Evolutionary conservation across 164 flowering plant genomes (phyloP).

Genomic region (Vitis riparia): DNA sequence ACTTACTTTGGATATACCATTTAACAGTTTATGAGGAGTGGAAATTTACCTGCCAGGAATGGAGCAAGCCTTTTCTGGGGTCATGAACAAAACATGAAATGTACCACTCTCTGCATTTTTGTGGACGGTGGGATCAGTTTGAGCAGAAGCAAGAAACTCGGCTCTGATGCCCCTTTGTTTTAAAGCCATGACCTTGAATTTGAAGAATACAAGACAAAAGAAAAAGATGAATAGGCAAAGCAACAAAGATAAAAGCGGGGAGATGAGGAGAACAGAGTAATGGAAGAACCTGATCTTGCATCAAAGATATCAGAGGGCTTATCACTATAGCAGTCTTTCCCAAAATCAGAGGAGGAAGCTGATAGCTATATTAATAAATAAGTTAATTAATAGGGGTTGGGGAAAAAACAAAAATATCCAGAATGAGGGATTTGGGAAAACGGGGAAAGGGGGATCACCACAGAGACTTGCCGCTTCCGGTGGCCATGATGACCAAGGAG

Average conservation of each 20-base stretch:
- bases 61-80: slow-evolving; percentile 59
- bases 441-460: slow-evolving; percentile 31
- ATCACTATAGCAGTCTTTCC: slow-evolving; percentile 54
- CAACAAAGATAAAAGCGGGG: not conserved
- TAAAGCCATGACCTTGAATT: slow-evolving; percentile 54
- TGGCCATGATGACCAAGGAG: slow-evolving; percentile 64
- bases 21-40: too few relatives aligned
- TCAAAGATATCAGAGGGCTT: slow-evolving; percentile 62
- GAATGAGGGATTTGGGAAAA: not conserved
- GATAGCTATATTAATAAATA: slow-evolving; percentile 16
- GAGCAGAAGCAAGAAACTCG: slow-evolving; percentile 54
- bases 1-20: too few relatives aligned
- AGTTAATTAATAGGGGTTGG: not conserved
- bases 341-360: slow-evolving; percentile 54
- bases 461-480: slow-evolving; percentile 69
- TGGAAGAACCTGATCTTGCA: slow-evolving; percentile 63
- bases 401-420: too few relatives aligned
- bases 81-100: slow-evolving; percentile 52
- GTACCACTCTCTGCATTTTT: slow-evolving; percentile 47
- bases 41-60: slow-evolving; percentile 37
- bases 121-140: slow-evolving; percentile 35
- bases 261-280: not conserved
- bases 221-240: not conserved
- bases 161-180: slow-evolving; percentile 59
- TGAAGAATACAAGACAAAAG: not conserved